Percentiles rank a stretch among this genome's conserved stretches.
Conservation (phyloP, 495 filamentous ascomycete species). For the Talaromyces stipitatus region DNA sequence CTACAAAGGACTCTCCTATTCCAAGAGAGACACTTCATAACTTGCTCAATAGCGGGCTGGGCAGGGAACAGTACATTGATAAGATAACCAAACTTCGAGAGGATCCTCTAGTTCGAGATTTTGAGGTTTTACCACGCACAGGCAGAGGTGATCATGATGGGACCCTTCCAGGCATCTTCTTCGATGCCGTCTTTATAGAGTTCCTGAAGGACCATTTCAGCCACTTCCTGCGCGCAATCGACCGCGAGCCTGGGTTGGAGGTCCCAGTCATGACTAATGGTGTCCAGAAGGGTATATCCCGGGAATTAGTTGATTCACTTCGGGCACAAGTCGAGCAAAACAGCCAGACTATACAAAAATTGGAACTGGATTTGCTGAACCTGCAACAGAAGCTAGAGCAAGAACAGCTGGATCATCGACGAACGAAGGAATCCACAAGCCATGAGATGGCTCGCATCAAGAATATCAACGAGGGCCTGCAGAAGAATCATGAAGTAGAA, state of each 20-base stretch:
- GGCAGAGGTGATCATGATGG: conserved; percentile 45
- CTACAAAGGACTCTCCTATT: conserved; percentile 91
- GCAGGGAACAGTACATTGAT: conserved; percentile 84
- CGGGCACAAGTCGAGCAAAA: conserved; percentile 70
- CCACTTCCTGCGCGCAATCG: conserved; percentile 76
- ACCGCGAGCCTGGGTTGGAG: conserved; percentile 84
- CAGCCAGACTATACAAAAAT: conserved; percentile 56
- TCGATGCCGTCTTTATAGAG: conserved; percentile 81
- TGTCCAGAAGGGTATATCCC: conserved; percentile 73
- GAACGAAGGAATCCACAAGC: conserved; percentile 57
- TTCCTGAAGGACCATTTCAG: conserved; percentile 95
- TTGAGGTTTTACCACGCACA: conserved; percentile 75
- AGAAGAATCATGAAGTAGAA: conserved; percentile 59
- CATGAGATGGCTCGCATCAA: conserved; percentile 60
- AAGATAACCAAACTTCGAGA: conserved; percentile 70
- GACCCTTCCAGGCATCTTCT: conserved; percentile 73
- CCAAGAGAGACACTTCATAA: conserved; percentile 75
- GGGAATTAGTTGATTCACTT: conserved; percentile 76
- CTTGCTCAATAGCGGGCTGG: conserved; percentile 70
- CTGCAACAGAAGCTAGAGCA: conserved; percentile 65
- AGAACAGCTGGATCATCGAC: conserved; percentile 67
- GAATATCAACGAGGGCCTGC: conserved; percentile 62
- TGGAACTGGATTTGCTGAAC: conserved; percentile 58
- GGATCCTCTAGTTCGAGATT: conserved; percentile 80
- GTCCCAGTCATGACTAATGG: conserved; percentile 71